Base-by-base conservation (phyloP, 768 basidiomycete genomes). In the Sarcomyxa edulis region DNA sequence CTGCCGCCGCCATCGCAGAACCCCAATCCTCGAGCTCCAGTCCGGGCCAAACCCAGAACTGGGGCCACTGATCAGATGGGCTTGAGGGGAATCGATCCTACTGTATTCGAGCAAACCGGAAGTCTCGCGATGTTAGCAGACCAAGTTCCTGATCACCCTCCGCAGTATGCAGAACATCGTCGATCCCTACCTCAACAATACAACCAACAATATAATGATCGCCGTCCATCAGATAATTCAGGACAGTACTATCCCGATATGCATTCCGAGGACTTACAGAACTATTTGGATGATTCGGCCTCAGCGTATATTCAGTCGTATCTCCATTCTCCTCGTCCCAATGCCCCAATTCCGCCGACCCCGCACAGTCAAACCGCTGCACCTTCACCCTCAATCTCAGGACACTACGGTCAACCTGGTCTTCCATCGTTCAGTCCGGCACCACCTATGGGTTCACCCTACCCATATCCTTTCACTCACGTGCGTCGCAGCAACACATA, bases 331-430 rank as follows among this genome's bases (percentile, higher is more conserved):
- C 65, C 73, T 3, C 77, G 86, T 0, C 85, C 84, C 0, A 75
- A 78, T 42, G 86, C 84, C 0, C 87, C 87, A 12, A 71, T 88
- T 27, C 86, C 87, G 0, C 85, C 87, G 0, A 89, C 87, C 0
- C 86, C 84, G 3, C 82, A 84, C 39, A 81, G 74, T 34, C 80
- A 84, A 42, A 84, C 83, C 0, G 74, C 81, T 6, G 81, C 83
- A 1, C 81, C 83, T 0, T 81, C 84, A 0, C 86, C 83, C 0
- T 83, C 80, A 1, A 54, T 81, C 15, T 74, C 77, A 2, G 69
- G 67, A 28, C 66, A 65, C 40, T 72, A 72, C 32, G 66, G 64
- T 10, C 58, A 57, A 20, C 41, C 56, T 36, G 60, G 57, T 27
- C 60, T 63, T 22, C 62, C 64, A 1, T 61, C 66, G 1, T 70